A percentile compares a stretch with the other conserved stretches of the same genome.
Conservation (phyloP, 2,329 filamentous ascomycete genomes). For the Fusarium concolor region DNA sequence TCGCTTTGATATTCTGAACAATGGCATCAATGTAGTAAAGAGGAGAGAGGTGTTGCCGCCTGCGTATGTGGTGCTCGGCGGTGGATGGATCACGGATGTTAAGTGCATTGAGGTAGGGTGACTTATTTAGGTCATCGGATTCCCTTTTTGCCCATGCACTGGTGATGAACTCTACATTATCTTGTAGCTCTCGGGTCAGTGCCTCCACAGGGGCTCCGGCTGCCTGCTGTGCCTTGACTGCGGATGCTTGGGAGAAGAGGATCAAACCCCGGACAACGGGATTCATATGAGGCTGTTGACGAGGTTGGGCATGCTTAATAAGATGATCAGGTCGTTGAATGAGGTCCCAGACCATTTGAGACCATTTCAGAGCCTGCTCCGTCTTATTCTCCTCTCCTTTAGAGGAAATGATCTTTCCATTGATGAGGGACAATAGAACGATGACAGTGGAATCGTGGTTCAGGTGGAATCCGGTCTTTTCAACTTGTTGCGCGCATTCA, state of each 20-base stretch:
- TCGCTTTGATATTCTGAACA: conserved; percentile 54
- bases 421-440: conserved; percentile 46
- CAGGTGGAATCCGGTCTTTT: conserved; percentile 60
- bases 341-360: conserved; percentile 62
- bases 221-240: conserved; percentile 43
- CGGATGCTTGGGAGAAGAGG: conserved; percentile 47
- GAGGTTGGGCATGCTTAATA: conserved; percentile 18
- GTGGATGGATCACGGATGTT: conserved; percentile 36
- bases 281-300: conserved; percentile 43
- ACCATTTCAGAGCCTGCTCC: conserved; percentile 58
- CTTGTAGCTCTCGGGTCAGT: conserved; percentile 43
- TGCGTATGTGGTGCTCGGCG: not conserved
- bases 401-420: conserved; percentile 53
- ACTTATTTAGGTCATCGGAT: conserved; percentile 32
- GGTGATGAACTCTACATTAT: conserved; percentile 47
- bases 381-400: conserved; percentile 49
- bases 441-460: conserved; percentile 54
- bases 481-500: conserved; percentile 61
- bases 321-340: conserved; percentile 59
- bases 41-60: conserved; percentile 35
- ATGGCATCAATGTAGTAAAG: conserved; percentile 46
- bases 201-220: conserved; percentile 41
- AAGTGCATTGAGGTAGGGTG: conserved; percentile 43
- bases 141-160: conserved; percentile 44
- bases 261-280: conserved; percentile 48